Percentiles rank a stretch among this genome's conserved stretches.
Evolutionary conservation across 495 filamentous ascomycete species (phyloP).

Genomic region (Podospora comata): DNA sequence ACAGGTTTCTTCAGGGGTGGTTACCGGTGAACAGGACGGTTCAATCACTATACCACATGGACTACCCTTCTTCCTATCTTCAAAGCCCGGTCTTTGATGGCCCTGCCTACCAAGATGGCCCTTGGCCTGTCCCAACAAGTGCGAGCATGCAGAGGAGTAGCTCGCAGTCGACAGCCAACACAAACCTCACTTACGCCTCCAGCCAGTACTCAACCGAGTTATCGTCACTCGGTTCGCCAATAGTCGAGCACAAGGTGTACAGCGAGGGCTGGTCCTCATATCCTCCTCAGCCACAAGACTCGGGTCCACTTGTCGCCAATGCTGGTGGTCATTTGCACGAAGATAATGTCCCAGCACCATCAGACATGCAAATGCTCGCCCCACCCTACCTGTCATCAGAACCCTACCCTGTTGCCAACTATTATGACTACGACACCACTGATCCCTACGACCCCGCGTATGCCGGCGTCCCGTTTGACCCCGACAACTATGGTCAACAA

Average conservation of each 20-base stretch:
- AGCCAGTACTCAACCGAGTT: slow-evolving; percentile 1
- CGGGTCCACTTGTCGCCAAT: not conserved
- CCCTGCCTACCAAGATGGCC: not conserved
- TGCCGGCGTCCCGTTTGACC: not conserved
- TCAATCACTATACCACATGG: not conserved
- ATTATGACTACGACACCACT: not conserved
- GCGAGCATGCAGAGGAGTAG: slow-evolving; percentile 12
- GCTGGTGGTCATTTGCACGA: not conserved
- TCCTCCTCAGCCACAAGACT: not conserved
- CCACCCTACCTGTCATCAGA: not conserved
- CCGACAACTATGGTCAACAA: no score
- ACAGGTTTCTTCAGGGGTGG: not conserved
- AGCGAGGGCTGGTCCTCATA: not conserved
- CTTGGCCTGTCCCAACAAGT: slow-evolving; percentile 3
- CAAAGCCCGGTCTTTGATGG: not conserved
- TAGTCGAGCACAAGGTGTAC: not conserved
- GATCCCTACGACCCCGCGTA: not conserved
- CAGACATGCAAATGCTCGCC: not conserved
- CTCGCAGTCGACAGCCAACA: slow-evolving; percentile 15
- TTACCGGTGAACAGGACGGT: not conserved
- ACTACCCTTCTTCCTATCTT: not conserved
- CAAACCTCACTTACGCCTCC: slow-evolving; percentile 7
- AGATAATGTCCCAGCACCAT: not conserved
- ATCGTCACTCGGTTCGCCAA: slow-evolving; percentile 3
- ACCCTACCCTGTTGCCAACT: not conserved